Conservation (phyloP, 2,329 filamentous ascomycete genomes). For the Fusarium pseudonygamai region DNA sequence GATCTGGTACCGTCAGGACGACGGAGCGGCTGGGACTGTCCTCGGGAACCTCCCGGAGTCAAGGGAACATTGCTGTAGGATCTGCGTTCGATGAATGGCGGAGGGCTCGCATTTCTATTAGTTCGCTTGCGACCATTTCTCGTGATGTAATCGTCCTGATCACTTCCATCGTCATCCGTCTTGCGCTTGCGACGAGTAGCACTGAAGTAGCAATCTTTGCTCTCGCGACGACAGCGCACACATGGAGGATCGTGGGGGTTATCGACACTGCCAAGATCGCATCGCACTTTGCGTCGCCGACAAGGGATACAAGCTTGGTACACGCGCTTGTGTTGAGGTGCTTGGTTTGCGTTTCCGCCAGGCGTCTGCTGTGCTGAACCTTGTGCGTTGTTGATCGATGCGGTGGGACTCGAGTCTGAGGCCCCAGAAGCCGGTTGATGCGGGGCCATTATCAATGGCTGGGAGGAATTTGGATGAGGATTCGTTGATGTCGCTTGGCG, state of each 20-base stretch:
- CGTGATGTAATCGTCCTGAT: conserved; percentile 73
- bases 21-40: conserved; percentile 71
- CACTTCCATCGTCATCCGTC: conserved; percentile 64
- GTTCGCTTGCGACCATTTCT: conserved; percentile 78
- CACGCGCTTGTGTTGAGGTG: conserved; percentile 65
- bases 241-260: conserved; percentile 95
- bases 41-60: conserved; percentile 74
- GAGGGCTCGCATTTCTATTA: conserved; percentile 58
- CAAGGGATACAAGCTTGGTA: conserved; percentile 72
- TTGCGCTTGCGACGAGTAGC: conserved; percentile 93
- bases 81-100: conserved; percentile 55
- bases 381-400: conserved; percentile 35
- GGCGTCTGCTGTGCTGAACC: conserved; percentile 35
- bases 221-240: conserved; percentile 91
- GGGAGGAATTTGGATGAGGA: not conserved
- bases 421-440: conserved; percentile 38
- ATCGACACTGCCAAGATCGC: conserved; percentile 80
- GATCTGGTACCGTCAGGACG: conserved; percentile 61
- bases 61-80: conserved; percentile 63
- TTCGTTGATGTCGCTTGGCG: conserved; percentile 10
- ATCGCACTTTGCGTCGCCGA: conserved; percentile 69
- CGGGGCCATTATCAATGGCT: conserved; percentile 35
- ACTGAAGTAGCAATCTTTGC: conserved; percentile 97
- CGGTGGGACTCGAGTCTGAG: conserved; percentile 40
- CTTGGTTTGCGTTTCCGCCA: conserved; percentile 23